These are phyloP conservation scores for Candida dajiaensis DNA, from an alignment of 805 yeast species.

Conservation along the genomic window DNA sequence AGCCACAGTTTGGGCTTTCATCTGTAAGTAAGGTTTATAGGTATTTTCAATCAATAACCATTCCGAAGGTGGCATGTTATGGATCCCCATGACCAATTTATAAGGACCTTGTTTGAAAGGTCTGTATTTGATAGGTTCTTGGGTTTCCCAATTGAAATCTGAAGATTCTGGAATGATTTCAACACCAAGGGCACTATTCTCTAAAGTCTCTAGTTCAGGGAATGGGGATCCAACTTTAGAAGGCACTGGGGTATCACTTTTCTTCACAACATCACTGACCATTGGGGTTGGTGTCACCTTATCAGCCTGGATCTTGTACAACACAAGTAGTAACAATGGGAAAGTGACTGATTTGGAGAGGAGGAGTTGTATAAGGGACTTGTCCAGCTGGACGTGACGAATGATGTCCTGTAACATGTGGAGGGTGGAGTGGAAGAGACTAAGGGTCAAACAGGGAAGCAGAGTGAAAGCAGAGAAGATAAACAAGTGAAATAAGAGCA, in stretches of 20 bases:
- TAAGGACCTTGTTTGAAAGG: conserved; percentile 61
- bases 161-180: conserved; percentile 26
- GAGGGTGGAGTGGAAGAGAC: not conserved
- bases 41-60: conserved; percentile 60
- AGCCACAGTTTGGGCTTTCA: conserved; percentile 31
- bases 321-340: conserved; percentile 1
- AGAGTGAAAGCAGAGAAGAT: not conserved
- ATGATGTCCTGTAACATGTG: not conserved
- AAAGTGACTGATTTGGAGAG: conserved; percentile 5
- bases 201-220: not conserved
- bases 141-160: conserved; percentile 38
- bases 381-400: not conserved
- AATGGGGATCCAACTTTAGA: no score
- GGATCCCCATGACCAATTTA: conserved; percentile 58
- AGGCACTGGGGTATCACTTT: not conserved
- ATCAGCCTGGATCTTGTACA: conserved; percentile 3
- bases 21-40: conserved; percentile 39
- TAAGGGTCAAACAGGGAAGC: not conserved
- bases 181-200: conserved; percentile 3
- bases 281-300: not conserved
- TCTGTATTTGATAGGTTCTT: conserved; percentile 40
- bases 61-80: conserved; percentile 41
- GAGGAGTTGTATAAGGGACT: not conserved
- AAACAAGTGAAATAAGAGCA: not conserved
- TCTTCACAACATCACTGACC: not conserved